phyloP scores from a whole-genome alignment of 176 grass and related monocot species.

The Pontederia crassipes region DNA sequence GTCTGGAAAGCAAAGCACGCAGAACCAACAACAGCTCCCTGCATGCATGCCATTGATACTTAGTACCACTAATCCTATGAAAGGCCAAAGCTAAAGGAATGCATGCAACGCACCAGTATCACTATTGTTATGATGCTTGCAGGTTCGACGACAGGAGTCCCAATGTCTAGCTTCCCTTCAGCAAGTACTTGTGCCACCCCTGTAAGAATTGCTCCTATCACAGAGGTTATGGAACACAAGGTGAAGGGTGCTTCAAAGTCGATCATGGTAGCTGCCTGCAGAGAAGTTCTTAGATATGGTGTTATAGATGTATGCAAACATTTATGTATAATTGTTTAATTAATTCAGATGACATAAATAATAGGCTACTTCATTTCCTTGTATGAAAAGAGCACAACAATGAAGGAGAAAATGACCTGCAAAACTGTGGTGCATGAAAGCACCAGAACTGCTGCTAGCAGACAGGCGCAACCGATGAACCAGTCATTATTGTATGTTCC shows the following conservation, averaged over 20 bases:
- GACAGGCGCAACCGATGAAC: slow-evolving; percentile 41
- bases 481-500: slow-evolving; percentile 27
- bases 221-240: slow-evolving; percentile 44
- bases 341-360: not conserved
- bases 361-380: no score
- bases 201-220: slow-evolving; percentile 44
- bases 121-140: slow-evolving; percentile 29
- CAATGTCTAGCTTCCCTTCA: slow-evolving; percentile 38
- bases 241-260: slow-evolving; percentile 51
- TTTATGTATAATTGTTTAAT: not conserved
- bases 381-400: not conserved
- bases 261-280: slow-evolving; percentile 59
- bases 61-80: not conserved
- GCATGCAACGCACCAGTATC: slow-evolving; percentile 26
- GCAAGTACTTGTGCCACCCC: slow-evolving; percentile 37
- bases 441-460: slow-evolving; percentile 41
- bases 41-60: slow-evolving; percentile 1
- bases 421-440: slow-evolving; percentile 48
- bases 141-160: slow-evolving; percentile 31
- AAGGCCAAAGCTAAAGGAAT: not conserved
- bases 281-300: not conserved
- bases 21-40: slow-evolving; percentile 44
- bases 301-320: not conserved
- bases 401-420: slow-evolving; percentile 24
- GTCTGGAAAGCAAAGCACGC: slow-evolving; percentile 52